Conservation (phyloP, 306 rosid species). For the Fragaria nilgerrensis region DNA sequence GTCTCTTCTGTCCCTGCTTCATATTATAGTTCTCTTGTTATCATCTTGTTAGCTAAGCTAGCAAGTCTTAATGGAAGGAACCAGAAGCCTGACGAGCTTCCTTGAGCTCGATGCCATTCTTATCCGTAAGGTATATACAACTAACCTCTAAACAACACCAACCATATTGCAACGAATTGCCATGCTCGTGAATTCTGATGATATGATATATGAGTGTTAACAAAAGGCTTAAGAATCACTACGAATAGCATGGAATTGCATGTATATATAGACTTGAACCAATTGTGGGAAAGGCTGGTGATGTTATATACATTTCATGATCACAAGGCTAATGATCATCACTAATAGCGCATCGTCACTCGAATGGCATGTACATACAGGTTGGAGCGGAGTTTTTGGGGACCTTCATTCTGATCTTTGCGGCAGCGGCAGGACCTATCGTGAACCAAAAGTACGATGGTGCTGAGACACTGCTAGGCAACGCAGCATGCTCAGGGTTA, state of each 20-base stretch:
- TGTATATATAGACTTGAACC: background rate
- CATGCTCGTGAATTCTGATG: background rate
- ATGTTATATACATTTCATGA: background rate
- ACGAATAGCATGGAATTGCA: background rate
- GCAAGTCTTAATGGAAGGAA: background rate
- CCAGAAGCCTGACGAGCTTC: background rate
- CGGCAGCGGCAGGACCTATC: conserved; percentile 38
- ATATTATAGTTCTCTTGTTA: background rate
- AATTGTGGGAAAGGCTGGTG: background rate
- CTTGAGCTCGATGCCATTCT: background rate
- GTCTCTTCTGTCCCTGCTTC: background rate
- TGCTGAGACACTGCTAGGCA: conserved; percentile 32
- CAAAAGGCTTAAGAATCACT: background rate
- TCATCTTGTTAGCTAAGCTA: background rate
- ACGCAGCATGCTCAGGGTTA: conserved; percentile 37
- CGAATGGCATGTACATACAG: background rate
- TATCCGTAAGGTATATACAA: conserved; percentile 12
- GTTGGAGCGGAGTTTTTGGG: conserved; percentile 52
- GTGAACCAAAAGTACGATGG: conserved; percentile 37
- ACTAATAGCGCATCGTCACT: background rate
- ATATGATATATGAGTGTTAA: background rate
- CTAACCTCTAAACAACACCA: background rate
- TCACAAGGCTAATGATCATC: background rate
- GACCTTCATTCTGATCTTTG: conserved; percentile 52
- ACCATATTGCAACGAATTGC: background rate